Base-by-base conservation (phyloP, 768 basidiomycete species). In the Suillus spraguei region DNA sequence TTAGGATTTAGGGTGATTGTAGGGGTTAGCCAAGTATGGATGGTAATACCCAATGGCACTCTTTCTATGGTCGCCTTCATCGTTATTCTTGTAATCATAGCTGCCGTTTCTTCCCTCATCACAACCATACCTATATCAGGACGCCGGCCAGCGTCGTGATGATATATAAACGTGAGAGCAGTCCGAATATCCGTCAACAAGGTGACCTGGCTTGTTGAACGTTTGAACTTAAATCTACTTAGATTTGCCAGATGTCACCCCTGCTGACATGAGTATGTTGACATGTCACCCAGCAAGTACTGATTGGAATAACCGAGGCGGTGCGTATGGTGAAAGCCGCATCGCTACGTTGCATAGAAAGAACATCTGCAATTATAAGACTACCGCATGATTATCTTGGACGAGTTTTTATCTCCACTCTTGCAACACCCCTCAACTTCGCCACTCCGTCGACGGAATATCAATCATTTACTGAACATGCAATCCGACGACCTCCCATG, bases 401-500 rank as follows among this genome's bases (percentile, higher is more conserved):
- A 65, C 61, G 68, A 77, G 74, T 74, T 68, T 56, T 69, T 76
- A 75, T 77, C 74, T 76, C 74, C 74, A 77, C 72, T 66, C 67
- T 68, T 75, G 65, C 75, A 69, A 67, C 63, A 65, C 64, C 67
- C 68, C 65, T 60, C 63, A 60, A 68, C 71, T 66, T 60, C 59
- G 62, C 68, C 59, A 56, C 38, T 20, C 55, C 24, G 38, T 56
- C 2, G 22, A 39, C 55, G 38, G 55, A 56, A 38, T 60, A 59
- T 59, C 56, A 39, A 52, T 61, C 56, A 38, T 39, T 60, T 41
- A 38, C 33, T 55, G 24, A 41, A 8, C 39, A 83, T 83, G 81
- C 76, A 80, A 64, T 70, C 83, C 66, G 91, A 93, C 80, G 91
- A 93, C 81, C 82, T 92, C 61, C 91, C 91, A 28, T 93, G 91